phyloP scores from a whole-genome alignment of 805 yeast genomes.

The Metschnikowia matae region DNA sequence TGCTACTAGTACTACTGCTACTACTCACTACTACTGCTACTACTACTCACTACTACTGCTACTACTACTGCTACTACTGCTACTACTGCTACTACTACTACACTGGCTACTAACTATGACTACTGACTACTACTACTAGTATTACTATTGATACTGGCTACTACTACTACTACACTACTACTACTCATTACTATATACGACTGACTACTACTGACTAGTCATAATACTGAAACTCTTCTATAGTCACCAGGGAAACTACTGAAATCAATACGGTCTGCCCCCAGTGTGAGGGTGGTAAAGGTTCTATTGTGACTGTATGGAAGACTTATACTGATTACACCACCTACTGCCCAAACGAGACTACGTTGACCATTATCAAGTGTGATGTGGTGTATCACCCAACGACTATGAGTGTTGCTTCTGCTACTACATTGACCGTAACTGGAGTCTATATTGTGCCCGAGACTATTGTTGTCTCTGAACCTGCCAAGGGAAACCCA shows the following conservation, averaged over 20 bases:
- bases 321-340: constrained; percentile 24
- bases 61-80: no score
- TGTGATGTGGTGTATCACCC: constrained; percentile 26
- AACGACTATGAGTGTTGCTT: constrained; percentile 20
- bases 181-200: no score
- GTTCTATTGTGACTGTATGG: constrained; percentile 14
- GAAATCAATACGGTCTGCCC: neutral
- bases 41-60: no score
- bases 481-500: no score
- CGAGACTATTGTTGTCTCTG: neutral
- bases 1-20: no score
- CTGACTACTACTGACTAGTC: no score
- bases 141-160: no score
- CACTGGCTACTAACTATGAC: no score
- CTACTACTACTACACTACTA: no score
- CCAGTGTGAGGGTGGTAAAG: neutral
- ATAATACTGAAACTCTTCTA: neutral
- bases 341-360: constrained; percentile 33
- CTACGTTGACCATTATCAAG: constrained; percentile 29
- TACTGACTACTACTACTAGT: no score
- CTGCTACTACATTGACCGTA: constrained; percentile 28
- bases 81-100: no score
- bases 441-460: constrained; percentile 27
- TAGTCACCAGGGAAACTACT: neutral
- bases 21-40: no score